Evolutionary conservation across 78 protist species (phyloP).

Genomic region (Emiliania huxleyi): DNA sequence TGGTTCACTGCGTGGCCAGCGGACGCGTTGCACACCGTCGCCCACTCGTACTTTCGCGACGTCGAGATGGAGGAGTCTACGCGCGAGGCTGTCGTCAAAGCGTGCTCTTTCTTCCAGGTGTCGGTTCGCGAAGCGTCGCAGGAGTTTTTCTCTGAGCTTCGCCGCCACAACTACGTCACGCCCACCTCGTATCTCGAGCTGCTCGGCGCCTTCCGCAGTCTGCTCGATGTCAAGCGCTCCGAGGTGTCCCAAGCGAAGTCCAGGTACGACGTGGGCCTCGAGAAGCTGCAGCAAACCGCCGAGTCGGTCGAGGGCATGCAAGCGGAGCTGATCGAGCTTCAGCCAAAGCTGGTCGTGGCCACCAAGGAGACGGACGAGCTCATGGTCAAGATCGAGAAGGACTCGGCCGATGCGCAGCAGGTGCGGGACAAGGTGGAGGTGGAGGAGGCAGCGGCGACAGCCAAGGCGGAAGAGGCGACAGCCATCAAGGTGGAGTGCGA

Average conservation of each 20-base stretch:
- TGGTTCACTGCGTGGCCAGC: constrained; percentile 82
- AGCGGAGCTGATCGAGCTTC: constrained; percentile 36
- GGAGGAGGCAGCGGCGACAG: constrained; percentile 50
- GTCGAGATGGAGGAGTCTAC: background rate
- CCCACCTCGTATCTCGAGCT: constrained; percentile 79
- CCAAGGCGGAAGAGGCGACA: constrained; percentile 40
- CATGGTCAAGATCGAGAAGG: constrained; percentile 30
- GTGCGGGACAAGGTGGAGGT: background rate
- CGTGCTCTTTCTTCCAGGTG: constrained; percentile 53
- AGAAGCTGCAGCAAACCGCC: constrained; percentile 47
- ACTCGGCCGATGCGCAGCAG: constrained; percentile 24
- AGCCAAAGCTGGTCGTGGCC: constrained; percentile 54
- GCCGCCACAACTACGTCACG: constrained; percentile 70
- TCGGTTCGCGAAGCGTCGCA: constrained; percentile 12
- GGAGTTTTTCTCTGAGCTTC: constrained; percentile 34
- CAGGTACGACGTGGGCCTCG: constrained; percentile 50
- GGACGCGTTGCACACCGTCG: constrained; percentile 73
- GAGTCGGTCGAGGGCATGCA: constrained; percentile 31
- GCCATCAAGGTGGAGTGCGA: constrained; percentile 53
- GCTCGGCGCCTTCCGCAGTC: constrained; percentile 41
- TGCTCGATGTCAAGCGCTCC: constrained; percentile 28
- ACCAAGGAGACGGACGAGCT: constrained; percentile 22
- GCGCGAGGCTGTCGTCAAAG: background rate
- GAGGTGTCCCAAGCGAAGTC: constrained; percentile 19
- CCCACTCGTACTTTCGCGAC: constrained; percentile 23